Conservation (phyloP, 148 eudicot species). For the Vaccinium corymbosum region DNA sequence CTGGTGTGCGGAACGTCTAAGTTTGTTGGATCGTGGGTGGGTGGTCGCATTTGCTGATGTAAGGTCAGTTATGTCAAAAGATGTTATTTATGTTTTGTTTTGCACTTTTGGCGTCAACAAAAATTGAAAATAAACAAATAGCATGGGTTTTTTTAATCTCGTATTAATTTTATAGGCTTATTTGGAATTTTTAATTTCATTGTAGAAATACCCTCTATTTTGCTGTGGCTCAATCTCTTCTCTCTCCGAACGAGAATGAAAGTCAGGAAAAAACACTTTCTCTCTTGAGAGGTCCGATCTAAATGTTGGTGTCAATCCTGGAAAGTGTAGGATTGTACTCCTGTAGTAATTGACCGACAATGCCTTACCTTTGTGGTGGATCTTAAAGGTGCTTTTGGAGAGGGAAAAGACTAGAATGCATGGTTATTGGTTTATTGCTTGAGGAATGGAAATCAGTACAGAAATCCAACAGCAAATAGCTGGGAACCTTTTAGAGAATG, state of each 20-base stretch:
- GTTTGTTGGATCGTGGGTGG: conserved; percentile 98
- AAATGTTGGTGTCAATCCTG: background rate
- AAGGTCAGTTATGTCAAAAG: conserved; percentile 47
- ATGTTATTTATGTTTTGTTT: background rate
- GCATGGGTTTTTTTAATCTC: conserved; percentile 3
- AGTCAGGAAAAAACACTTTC: background rate
- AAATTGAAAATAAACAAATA: background rate
- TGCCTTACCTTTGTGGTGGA: background rate
- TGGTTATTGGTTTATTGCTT: conserved; percentile 7
- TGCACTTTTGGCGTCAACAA: background rate
- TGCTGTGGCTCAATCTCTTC: background rate
- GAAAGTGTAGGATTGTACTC: background rate
- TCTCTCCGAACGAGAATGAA: background rate
- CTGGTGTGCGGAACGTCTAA: conserved; percentile 82
- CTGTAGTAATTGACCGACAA: background rate
- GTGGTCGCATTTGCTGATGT: conserved; percentile 95
- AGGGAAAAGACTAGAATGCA: background rate
- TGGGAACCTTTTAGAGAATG: background rate
- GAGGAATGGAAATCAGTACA: background rate
- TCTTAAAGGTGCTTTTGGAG: background rate
- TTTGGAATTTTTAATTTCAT: background rate
- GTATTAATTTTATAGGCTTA: background rate
- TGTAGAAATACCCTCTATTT: background rate
- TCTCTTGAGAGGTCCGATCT: background rate
- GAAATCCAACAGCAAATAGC: background rate